Conservation (phyloP, 257 asterid genomes). For the Penstemon barbatus region DNA sequence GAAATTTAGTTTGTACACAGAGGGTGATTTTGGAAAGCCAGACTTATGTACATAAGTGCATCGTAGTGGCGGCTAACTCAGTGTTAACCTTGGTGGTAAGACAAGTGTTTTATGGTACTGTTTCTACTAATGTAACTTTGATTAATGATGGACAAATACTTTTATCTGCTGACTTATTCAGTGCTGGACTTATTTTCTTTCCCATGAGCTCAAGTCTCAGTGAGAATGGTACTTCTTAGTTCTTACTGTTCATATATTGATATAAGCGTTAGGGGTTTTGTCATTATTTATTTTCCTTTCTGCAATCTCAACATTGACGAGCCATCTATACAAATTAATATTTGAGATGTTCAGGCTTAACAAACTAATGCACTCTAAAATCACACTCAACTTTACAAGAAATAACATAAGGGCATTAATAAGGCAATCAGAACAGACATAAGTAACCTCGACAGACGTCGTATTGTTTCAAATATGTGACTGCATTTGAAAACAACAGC, state of each 20-base stretch:
- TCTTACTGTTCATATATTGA: background rate
- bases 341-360: background rate
- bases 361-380: background rate
- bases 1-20: too few relatives aligned
- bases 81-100: background rate
- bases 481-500: slow-evolving; percentile 11
- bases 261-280: background rate
- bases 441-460: slow-evolving; percentile 23
- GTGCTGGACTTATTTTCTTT: background rate
- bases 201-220: too few relatives aligned
- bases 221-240: too few relatives aligned
- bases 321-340: background rate
- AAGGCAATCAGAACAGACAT: slow-evolving; percentile 8
- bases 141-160: background rate
- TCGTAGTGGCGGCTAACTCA: background rate
- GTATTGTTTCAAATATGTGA: slow-evolving; percentile 1
- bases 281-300: background rate
- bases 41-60: too few relatives aligned
- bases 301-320: slow-evolving; percentile 16
- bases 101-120: background rate
- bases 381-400: slow-evolving; percentile 7
- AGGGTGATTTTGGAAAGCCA: too few relatives aligned
- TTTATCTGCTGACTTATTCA: background rate
- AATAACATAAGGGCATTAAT: slow-evolving; percentile 1
- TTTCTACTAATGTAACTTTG: background rate